These are phyloP conservation scores for Backusella liffmaniae DNA, from an alignment of 192 early-diverging fungal species.

Conservation along the genomic window DNA sequence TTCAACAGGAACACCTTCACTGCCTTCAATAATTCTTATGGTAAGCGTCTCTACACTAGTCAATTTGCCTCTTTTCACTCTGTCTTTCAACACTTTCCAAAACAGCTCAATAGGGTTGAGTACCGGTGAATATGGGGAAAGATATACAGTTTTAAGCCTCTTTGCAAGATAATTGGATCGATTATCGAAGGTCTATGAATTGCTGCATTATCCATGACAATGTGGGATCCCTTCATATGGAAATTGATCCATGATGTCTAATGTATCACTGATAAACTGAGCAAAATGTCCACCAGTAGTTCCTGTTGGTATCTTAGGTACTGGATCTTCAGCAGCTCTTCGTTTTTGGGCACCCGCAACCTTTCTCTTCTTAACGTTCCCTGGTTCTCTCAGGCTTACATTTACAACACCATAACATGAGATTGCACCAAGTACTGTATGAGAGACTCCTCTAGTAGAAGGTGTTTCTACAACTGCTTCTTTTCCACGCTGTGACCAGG, in stretches of 20 bases:
- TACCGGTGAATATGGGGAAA: too few relatives aligned
- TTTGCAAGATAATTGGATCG: too few relatives aligned
- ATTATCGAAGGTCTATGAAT: too few relatives aligned
- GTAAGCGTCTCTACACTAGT: too few relatives aligned
- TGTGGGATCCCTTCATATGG: slow-evolving; percentile 9
- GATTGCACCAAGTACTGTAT: not conserved
- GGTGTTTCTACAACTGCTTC: not conserved
- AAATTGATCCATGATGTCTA: not conserved
- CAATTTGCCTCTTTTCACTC: too few relatives aligned
- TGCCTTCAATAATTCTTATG: too few relatives aligned
- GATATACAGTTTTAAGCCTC: too few relatives aligned
- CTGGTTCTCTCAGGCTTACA: slow-evolving; percentile 6
- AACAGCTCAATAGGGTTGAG: too few relatives aligned
- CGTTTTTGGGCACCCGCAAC: not conserved
- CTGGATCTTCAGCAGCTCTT: not conserved
- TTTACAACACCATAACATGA: not conserved
- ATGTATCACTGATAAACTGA: not conserved
- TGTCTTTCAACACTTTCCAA: too few relatives aligned
- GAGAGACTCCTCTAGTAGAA: not conserved
- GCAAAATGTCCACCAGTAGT: not conserved
- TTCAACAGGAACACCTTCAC: too few relatives aligned
- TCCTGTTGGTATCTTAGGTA: not conserved
- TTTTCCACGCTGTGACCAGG: not conserved
- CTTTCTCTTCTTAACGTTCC: not conserved
- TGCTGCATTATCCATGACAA: not conserved